phyloP scores from a whole-genome alignment of 805 yeast genomes.

The Priceomyces fermenticarens region DNA sequence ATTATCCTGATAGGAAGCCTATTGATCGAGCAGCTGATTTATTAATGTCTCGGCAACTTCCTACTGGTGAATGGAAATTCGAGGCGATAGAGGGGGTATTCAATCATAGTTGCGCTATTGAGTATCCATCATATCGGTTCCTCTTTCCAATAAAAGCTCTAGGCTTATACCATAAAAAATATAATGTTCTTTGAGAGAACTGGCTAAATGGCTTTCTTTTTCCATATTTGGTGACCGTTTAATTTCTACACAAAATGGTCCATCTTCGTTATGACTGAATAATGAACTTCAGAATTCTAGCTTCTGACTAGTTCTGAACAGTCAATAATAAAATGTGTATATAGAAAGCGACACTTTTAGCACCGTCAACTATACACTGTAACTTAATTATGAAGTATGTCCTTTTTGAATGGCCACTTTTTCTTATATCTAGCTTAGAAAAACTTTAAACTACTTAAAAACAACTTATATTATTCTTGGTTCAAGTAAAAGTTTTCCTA shows the following conservation, averaged over 20 bases:
- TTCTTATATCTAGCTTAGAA: no score
- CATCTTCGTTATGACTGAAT: no score
- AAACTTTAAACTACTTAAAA: no score
- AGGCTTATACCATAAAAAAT: slow-evolving; percentile 56
- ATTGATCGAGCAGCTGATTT: slow-evolving; percentile 63
- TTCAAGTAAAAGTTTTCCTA: slow-evolving; percentile 61
- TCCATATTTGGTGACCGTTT: background rate
- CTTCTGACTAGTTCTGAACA: no score
- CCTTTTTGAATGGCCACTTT: no score
- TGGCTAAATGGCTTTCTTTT: background rate
- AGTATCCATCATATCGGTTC: slow-evolving; percentile 90
- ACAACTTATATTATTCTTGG: slow-evolving; percentile 43
- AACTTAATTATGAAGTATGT: no score
- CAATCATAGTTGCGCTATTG: slow-evolving; percentile 88
- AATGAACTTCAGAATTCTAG: no score
- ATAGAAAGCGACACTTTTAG: no score
- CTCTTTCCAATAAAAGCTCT: slow-evolving; percentile 90
- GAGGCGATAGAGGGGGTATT: slow-evolving; percentile 94
- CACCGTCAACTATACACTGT: no score
- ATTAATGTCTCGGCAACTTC: slow-evolving; percentile 61
- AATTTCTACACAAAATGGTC: no score
- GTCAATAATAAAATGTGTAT: no score
- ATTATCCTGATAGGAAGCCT: slow-evolving; percentile 67
- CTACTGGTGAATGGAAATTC: slow-evolving; percentile 80
- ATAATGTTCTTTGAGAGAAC: slow-evolving; percentile 16